Evolutionary conservation across 2,329 filamentous ascomycete genomes (phyloP), one percentile per base, ranked within the genome.

Genomic region (Graphilbum fragrans): DNA sequence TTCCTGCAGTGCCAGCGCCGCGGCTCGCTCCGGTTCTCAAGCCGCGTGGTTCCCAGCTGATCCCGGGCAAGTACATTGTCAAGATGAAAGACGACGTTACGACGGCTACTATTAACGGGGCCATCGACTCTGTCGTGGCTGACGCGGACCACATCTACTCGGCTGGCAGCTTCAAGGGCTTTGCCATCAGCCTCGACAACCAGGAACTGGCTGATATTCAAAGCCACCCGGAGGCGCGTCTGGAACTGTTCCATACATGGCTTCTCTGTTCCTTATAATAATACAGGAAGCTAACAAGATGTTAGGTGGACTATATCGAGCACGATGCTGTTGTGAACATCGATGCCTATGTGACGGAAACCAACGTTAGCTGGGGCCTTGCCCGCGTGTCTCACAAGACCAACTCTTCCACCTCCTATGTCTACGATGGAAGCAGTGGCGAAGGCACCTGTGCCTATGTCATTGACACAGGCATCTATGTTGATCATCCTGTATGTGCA

Each of bases 381-480:
- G 49, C 45, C 31, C 52, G 53, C 41, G 43, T 58, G 35, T 57
- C 54, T n/a, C 42, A 44, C 45, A 42, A 42, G 35, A 17, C 47
- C 20, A 34, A 17, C 10, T 51, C 48, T 29, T 45, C 46, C 23
- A 50, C 51, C 39, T 46, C 47, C 37, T 58, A 58, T 45, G 41
- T 40, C n/a, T 56, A 56, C 46, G 55, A 58, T 45, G 45, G 47
- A 45, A 47, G 37, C 31, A 53, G 52, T 37, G 55, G 55, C 25
- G 52, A 46, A 22, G 55, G 53, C 25, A 55, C 53, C 21, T 58
- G 55, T 44, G 42, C 55, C n/a, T 58, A 57, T 38, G 50, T 72
- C 39, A 62, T 72, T 44, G 67, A 72, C 54, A 70, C 67, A 3
- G 67, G 67, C 46, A 65, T 70, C 45, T 56, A 58, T 44, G 60